Evolutionary conservation across 2,329 filamentous ascomycete species (phyloP).

Genomic region (Coniochaeta sp.): DNA sequence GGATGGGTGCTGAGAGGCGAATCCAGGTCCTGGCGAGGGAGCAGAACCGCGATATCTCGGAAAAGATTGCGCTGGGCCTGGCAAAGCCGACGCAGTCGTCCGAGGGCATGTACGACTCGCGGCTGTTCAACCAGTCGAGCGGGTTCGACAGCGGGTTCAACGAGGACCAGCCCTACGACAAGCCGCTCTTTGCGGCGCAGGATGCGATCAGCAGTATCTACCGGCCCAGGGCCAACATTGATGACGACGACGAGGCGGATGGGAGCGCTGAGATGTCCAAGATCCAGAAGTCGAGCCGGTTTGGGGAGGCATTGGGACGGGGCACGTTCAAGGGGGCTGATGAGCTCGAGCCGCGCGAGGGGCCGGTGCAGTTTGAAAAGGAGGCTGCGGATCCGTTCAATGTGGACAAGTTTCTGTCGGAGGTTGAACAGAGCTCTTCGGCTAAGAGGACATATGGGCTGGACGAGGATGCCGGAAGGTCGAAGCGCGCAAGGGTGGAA

Average conservation of each 20-base stretch:
- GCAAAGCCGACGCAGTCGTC: constrained; percentile 89
- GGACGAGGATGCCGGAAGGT: constrained; percentile 49
- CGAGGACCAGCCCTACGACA: constrained; percentile 95
- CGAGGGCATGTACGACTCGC: constrained; percentile 95
- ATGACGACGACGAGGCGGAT: constrained; percentile 70
- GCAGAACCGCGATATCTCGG: constrained; percentile 92
- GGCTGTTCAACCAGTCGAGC: constrained; percentile 88
- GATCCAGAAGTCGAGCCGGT: constrained; percentile 78
- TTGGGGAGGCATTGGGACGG: constrained; percentile 76
- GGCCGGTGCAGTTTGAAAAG: constrained; percentile 94
- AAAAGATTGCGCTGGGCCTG: constrained; percentile 89
- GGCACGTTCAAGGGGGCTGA: constrained; percentile 86
- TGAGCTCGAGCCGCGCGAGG: constrained; percentile 78
- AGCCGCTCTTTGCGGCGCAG: constrained; percentile 91
- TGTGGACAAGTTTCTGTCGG: constrained; percentile 86
- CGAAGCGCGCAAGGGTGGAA: constrained; percentile 72
- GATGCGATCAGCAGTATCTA: constrained; percentile 95
- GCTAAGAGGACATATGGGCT: constrained; percentile 71
- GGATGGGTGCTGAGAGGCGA: constrained; percentile 89
- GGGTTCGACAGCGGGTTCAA: constrained; percentile 92
- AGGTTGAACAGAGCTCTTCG: constrained; percentile 56
- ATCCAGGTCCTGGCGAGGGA: constrained; percentile 91
- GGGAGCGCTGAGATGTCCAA: constrained; percentile 79
- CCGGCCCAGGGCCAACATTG: constrained; percentile 66
- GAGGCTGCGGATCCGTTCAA: constrained; percentile 78